Evolutionary conservation across 208 protist genomes (phyloP), one percentile per base, ranked within the genome.

Genomic region (Novymonas esmeraldas): DNA sequence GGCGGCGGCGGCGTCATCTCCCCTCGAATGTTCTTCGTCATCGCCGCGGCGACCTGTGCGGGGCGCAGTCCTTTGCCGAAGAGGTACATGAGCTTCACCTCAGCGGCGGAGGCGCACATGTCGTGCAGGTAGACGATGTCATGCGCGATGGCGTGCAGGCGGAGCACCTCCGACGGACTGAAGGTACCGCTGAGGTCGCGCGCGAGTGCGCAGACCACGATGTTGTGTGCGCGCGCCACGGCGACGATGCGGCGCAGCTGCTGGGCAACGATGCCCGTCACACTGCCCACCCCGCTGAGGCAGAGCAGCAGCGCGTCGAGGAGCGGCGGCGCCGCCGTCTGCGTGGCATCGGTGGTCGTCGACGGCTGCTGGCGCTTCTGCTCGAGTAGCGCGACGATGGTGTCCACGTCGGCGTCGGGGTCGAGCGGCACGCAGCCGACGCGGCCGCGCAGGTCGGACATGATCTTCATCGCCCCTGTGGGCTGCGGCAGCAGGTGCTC

Each of bases 41-140:
- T 89, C 16, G 72, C 24, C 3, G 60, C 36, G 31, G 46, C 48
- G 42, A 93, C 82, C 63, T 81, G 28, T 20, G 38, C 63, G 5
- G 71, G 50, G 9, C 57, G 54, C 18, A 89, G 62, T 9, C 75
- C 75, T 38, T 87, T 87, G 16, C 87, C 87, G 52, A 93, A 87
- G n/a, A 93, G 65, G 65, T 93, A 93, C 79, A 88, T 89, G 29
- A 89, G 59, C 59, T 93, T 93, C 59, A 81, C 63, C 71, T 89
- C 82, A 36, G 87, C 87, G 0, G 82, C 73, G 16, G 79, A 49
- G 48, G 54, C 28, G 69, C 67, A 79, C 84, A 90, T 90, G 64
- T 89, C 85, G 34, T 69, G 28, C 18, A 85, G 33, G 55, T 88
- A 90, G 41, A 89, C 73, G 3, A 87, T 20, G 29, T 60, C 28